Evolutionary conservation across 306 rosid genomes (phyloP), one percentile per base, ranked within the genome.

Genomic region (Amphicarpaea edgeworthii): DNA sequence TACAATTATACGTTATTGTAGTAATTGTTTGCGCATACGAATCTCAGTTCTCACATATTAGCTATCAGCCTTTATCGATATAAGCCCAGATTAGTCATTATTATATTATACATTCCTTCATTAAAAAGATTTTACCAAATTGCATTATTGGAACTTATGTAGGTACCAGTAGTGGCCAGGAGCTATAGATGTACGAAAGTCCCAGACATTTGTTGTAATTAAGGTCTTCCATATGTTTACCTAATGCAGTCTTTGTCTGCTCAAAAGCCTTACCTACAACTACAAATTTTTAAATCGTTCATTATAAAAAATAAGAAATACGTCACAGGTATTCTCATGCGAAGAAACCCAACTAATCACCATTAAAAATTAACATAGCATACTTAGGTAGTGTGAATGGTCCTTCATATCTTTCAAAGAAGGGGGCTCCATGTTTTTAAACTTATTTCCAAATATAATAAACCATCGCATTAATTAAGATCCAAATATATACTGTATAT

Each of bases 181-280:
- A 43, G 38, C 37, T 23, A 21, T 30, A 43, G 4, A n/a, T 32
- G 24, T 47, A 10, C 12, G 54, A 45, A 80, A 12, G 64, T 67
- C 24, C 28, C 66, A 49, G 11, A 16, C 38, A 71, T 40, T 43
- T 46, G 41, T 55, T 74, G 23, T 73, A 20, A 65, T 62, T 59
- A 70, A 60, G 63, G 23, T 43, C 66, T 10, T 54, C 7, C 73
- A 37, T 12, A 42, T 63, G 68, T 62, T 62, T 26, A 37, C 68
- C 60, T 45, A 57, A 73, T 67, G 55, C 67, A 68, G 57, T 30
- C 63, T 61, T 75, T 59, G 55, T 54, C 62, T 54, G 10, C 47
- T 42, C 26, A 64, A 49, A 66, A 37, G 64, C 30, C 46, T 43
- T 54, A 19, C 20, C 20, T n/a, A n/a, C n/a, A n/a, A n/a, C 30